Conservation (phyloP, 1,284 basidiomycete species). For the Phylloboletellus chloephorus region DNA sequence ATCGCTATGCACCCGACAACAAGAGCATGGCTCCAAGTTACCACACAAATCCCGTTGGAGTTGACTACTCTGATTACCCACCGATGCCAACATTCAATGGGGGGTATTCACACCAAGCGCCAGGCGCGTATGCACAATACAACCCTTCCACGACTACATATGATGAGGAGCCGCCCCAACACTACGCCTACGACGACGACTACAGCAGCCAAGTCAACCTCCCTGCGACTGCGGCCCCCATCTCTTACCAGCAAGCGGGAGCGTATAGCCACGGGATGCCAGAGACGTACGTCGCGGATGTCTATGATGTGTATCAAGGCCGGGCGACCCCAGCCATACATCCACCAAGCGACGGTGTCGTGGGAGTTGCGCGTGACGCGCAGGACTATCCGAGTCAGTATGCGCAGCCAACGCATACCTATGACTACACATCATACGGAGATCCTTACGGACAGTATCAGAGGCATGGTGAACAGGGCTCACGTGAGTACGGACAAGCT, state of each 20-base stretch:
- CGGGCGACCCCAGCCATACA: slow-evolving; percentile 32
- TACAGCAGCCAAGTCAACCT: slow-evolving; percentile 58
- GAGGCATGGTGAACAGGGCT: slow-evolving; percentile 27
- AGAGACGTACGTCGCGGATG: slow-evolving; percentile 36
- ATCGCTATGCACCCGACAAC: slow-evolving; percentile 43
- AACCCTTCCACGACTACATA: slow-evolving; percentile 53
- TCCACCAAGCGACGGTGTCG: slow-evolving; percentile 19
- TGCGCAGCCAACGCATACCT: slow-evolving; percentile 20
- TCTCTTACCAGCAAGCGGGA: slow-evolving; percentile 38
- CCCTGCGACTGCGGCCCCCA: slow-evolving; percentile 48
- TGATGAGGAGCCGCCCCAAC: slow-evolving; percentile 42
- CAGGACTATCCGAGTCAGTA: slow-evolving; percentile 35
- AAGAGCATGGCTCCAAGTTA: slow-evolving; percentile 33
- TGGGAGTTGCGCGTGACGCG: slow-evolving; percentile 29
- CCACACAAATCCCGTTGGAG: slow-evolving; percentile 30
- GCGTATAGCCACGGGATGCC: slow-evolving; percentile 26
- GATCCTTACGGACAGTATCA: slow-evolving; percentile 29
- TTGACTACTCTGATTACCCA: slow-evolving; percentile 57
- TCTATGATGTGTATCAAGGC: slow-evolving; percentile 50
- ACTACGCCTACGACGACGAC: slow-evolving; percentile 54
- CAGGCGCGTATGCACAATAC: slow-evolving; percentile 45
- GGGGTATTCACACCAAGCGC: slow-evolving; percentile 46
- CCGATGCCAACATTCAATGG: slow-evolving; percentile 69
- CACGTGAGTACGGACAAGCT: slow-evolving; percentile 32
- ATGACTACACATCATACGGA: slow-evolving; percentile 30